Evolutionary conservation across 352 stramenopile genomes (phyloP).

Genomic region (Globisporangium radiosum): DNA sequence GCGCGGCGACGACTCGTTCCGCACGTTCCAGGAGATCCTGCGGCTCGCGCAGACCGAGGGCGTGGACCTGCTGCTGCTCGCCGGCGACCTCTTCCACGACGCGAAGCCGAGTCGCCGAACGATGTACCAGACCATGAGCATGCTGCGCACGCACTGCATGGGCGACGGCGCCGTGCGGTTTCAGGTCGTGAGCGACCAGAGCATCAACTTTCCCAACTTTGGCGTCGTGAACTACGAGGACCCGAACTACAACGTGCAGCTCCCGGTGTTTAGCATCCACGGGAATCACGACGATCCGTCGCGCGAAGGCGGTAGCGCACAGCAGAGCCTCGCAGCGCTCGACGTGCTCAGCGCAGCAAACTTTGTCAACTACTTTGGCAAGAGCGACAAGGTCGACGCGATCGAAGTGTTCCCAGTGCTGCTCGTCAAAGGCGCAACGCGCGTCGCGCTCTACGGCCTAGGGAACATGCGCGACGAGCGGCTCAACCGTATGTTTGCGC

Average conservation of each 20-base stretch:
- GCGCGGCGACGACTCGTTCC: constrained; percentile 90
- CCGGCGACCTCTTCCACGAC: constrained; percentile 98
- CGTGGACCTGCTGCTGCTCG: constrained; percentile 93
- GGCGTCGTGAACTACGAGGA: constrained; percentile 97
- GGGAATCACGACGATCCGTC: constrained; percentile 99
- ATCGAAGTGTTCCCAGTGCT: constrained; percentile 95
- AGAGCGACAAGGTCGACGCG: constrained; percentile 88
- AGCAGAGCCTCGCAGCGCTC: constrained; percentile 89
- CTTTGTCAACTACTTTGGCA: constrained; percentile 99
- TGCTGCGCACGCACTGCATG: constrained; percentile 95
- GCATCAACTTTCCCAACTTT: constrained; percentile 87
- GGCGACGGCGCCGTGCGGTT: constrained; percentile 80
- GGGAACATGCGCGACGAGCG: constrained; percentile 98
- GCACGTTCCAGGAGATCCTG: constrained; percentile 86
- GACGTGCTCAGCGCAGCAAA: constrained; percentile 94
- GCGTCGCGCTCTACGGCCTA: constrained; percentile 97
- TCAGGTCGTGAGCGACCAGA: constrained; percentile 89
- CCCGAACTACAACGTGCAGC: constrained; percentile 90
- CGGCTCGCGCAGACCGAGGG: constrained; percentile 48
- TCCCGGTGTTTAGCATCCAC: constrained; percentile 98
- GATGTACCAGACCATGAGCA: constrained; percentile 95
- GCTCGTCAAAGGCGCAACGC: constrained; percentile 92
- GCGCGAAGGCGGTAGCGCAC: constrained; percentile 68
- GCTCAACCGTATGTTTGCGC: constrained; percentile 96
- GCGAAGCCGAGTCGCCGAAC: constrained; percentile 97